A percentile compares a stretch with the other conserved stretches of the same genome.
These are phyloP conservation scores for Citrus glauca DNA, from an alignment of 345 rosid species.

Conservation along the genomic window DNA sequence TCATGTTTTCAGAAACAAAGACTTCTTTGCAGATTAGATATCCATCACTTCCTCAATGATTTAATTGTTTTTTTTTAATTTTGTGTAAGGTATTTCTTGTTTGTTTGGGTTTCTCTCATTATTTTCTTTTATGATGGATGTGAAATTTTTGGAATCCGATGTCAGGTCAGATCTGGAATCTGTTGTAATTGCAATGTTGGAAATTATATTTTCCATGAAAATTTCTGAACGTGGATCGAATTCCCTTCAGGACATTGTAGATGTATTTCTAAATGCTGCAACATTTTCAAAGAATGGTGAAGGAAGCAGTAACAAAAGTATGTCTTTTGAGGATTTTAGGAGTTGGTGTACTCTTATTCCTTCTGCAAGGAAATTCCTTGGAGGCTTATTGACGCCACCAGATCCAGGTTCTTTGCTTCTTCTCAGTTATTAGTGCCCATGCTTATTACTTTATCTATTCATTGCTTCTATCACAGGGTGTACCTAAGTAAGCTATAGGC, in stretches of 20 bases:
- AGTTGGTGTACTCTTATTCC: slow-evolving; percentile 67
- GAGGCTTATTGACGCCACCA: slow-evolving; percentile 65
- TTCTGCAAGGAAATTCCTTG: slow-evolving; percentile 73
- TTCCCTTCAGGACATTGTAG: slow-evolving; percentile 35
- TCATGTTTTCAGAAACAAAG: not conserved
- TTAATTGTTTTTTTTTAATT: not conserved
- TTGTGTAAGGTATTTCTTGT: not conserved
- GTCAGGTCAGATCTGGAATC: slow-evolving; percentile 76
- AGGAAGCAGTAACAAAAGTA: slow-evolving; percentile 37
- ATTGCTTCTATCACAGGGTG: not conserved
- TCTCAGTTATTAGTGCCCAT: slow-evolving; percentile 1
- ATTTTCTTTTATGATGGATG: slow-evolving; percentile 9
- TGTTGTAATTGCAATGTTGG: slow-evolving; percentile 40
- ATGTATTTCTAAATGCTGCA: slow-evolving; percentile 56
- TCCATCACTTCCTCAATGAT: not conserved
- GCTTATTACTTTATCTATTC: not conserved
- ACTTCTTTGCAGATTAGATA: not conserved
- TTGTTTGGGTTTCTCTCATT: not conserved
- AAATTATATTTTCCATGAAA: slow-evolving; percentile 38
- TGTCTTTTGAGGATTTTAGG: slow-evolving; percentile 80
- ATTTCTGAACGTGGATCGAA: slow-evolving; percentile 33
- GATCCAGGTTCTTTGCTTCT: slow-evolving; percentile 47
- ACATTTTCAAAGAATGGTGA: slow-evolving; percentile 45
- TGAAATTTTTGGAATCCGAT: slow-evolving; percentile 9
- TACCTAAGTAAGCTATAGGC: not conserved